phyloP scores from a whole-genome alignment of 2,329 filamentous ascomycete genomes.

The Aspergillus quadrilineatus region DNA sequence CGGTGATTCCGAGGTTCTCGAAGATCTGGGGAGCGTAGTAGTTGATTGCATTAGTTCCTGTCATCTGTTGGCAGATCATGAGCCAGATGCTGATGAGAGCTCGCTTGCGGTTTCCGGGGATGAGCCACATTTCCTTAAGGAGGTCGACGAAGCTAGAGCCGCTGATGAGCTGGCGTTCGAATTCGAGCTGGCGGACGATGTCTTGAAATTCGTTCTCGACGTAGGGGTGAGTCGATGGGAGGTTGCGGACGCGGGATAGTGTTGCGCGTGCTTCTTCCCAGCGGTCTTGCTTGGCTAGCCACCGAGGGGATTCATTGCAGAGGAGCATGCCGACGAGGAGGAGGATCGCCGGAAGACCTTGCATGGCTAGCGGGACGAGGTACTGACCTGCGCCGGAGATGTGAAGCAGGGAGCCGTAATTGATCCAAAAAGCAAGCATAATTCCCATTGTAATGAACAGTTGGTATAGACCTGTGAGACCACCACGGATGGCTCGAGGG shows the following conservation, averaged over 20 bases:
- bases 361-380: constrained; percentile 62
- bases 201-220: constrained; percentile 61
- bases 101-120: constrained; percentile 39
- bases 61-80: constrained; percentile 45
- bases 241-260: constrained; percentile 57
- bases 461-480: constrained; percentile 61
- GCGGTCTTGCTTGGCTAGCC: constrained; percentile 65
- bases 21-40: constrained; percentile 44
- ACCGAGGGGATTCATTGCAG: constrained; percentile 66
- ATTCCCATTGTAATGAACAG: constrained; percentile 53
- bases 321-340: constrained; percentile 62
- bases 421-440: constrained; percentile 53
- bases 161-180: constrained; percentile 10
- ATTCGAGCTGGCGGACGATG: constrained; percentile 44
- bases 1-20: constrained; percentile 35
- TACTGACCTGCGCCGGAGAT: constrained; percentile 42
- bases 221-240: constrained; percentile 55
- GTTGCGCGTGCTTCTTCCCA: constrained; percentile 63
- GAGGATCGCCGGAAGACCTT: constrained; percentile 62
- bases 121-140: constrained; percentile 38
- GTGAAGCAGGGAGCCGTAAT: constrained; percentile 54
- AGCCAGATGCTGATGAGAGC: constrained; percentile 38
- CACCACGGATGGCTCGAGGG: constrained; percentile 59
- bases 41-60: constrained; percentile 41
- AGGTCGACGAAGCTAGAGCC: constrained; percentile 6